phyloP scores from a whole-genome alignment of 2,329 filamentous ascomycete genomes.

The Endocalyx cinctus region DNA sequence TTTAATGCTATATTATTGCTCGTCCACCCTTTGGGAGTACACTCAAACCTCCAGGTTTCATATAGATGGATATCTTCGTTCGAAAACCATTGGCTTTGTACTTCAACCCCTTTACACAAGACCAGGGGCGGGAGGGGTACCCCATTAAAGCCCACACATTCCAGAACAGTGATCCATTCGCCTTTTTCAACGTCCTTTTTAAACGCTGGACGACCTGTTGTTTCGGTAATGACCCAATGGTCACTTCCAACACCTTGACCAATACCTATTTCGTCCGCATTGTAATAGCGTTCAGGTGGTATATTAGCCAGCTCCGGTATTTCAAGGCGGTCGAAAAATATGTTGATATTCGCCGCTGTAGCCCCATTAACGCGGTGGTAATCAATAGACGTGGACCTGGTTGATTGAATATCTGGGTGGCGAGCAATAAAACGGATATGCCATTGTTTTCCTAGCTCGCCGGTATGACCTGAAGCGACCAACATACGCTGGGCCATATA shows the following conservation, averaged over 20 bases:
- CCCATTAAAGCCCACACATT: background rate
- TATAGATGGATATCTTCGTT: background rate
- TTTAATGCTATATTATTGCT: slow-evolving; percentile 1
- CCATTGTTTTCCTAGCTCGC: slow-evolving; percentile 1
- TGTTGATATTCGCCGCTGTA: slow-evolving; percentile 1
- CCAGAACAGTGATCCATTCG: slow-evolving; percentile 1
- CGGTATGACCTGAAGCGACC: background rate
- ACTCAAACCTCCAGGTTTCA: slow-evolving; percentile 1
- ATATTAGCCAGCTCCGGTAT: slow-evolving; percentile 1
- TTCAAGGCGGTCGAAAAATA: slow-evolving; percentile 1
- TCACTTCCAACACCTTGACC: slow-evolving; percentile 3
- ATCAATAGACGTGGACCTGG: slow-evolving; percentile 1
- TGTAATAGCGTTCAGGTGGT: slow-evolving; percentile 3
- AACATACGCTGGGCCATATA: slow-evolving; percentile 2
- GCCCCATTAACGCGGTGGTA: slow-evolving; percentile 2
- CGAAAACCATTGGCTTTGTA: slow-evolving; percentile 4
- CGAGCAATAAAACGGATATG: slow-evolving; percentile 2
- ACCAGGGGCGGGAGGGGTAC: background rate
- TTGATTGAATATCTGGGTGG: background rate
- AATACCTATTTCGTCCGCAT: slow-evolving; percentile 5
- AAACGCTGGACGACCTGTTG: background rate
- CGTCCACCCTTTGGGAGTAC: slow-evolving; percentile 1
- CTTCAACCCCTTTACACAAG: slow-evolving; percentile 1
- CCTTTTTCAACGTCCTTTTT: slow-evolving; percentile 3
- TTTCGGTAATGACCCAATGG: background rate